Conservation (phyloP, 768 basidiomycete species). For the Mrakia gelida region DNA sequence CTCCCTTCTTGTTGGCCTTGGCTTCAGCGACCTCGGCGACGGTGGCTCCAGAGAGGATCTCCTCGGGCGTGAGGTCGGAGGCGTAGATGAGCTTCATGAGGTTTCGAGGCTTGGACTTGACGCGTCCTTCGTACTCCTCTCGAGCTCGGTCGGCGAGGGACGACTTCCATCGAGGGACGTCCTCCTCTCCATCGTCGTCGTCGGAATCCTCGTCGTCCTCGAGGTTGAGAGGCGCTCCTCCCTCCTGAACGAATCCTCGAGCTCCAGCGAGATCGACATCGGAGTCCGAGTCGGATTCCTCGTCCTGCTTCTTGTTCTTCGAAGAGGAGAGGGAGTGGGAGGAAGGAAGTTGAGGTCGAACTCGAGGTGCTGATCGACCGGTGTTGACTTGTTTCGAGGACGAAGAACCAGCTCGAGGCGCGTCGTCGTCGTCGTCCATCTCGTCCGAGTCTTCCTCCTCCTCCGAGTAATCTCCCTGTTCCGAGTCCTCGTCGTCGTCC, state of each 20-base stretch:
- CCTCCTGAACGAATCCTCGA: conserved; percentile 54
- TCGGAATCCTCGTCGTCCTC: conserved; percentile 41
- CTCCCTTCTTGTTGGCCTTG: conserved; percentile 33
- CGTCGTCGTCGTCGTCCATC: conserved; percentile 42
- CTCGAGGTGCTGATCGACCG: conserved; percentile 23
- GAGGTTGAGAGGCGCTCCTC: conserved; percentile 52
- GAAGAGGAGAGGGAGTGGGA: conserved; percentile 15
- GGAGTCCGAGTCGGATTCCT: conserved; percentile 43
- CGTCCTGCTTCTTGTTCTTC: conserved; percentile 39
- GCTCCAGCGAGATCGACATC: conserved; percentile 42
- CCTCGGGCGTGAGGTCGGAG: conserved; percentile 60
- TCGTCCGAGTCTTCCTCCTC: conserved; percentile 36
- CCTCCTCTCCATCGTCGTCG: conserved; percentile 50
- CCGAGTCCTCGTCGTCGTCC: conserved; percentile 45
- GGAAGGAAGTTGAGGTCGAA: conserved; percentile 25
- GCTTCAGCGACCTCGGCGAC: neutral
- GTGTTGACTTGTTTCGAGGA: conserved; percentile 18
- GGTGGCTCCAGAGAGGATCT: conserved; percentile 51
- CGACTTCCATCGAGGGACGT: conserved; percentile 68
- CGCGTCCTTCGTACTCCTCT: conserved; percentile 49
- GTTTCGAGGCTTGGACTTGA: conserved; percentile 55
- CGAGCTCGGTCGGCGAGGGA: conserved; percentile 57
- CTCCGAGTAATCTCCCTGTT: conserved; percentile 37
- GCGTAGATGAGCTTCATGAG: conserved; percentile 84
- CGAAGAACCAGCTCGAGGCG: conserved; percentile 20